Evolutionary conservation across 2,329 filamentous ascomycete genomes (phyloP).

Genomic region (Didymella pinodella): DNA sequence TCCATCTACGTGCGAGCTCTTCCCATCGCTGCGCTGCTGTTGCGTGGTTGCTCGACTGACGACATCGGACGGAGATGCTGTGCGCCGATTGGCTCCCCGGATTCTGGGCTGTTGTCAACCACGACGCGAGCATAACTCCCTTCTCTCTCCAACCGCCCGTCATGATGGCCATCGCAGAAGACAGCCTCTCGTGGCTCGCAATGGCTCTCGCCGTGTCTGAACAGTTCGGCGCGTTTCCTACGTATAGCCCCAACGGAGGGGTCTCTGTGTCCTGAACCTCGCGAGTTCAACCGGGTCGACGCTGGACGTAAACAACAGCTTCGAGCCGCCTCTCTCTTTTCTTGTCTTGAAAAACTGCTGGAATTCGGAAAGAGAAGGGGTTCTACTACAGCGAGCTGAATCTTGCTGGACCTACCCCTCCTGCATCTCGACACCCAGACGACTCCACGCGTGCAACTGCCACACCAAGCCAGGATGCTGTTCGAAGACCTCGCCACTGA

Average conservation of each 20-base stretch:
- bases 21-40: background rate
- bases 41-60: background rate
- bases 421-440: background rate
- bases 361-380: background rate
- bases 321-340: background rate
- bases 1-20: background rate
- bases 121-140: background rate
- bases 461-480: background rate
- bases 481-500: conserved; percentile 1
- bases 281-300: background rate
- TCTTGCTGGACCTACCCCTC: background rate
- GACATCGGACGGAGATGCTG: background rate
- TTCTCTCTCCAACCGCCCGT: background rate
- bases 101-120: background rate
- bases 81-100: background rate
- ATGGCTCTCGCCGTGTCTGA: background rate
- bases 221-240: background rate
- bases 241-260: background rate
- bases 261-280: background rate
- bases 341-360: background rate
- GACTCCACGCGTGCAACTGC: background rate
- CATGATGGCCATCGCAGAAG: background rate
- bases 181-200: background rate
- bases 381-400: background rate
- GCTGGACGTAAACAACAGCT: background rate